Evolutionary conservation across 306 rosid species (phyloP).

Genomic region (Acmispon strigosus): DNA sequence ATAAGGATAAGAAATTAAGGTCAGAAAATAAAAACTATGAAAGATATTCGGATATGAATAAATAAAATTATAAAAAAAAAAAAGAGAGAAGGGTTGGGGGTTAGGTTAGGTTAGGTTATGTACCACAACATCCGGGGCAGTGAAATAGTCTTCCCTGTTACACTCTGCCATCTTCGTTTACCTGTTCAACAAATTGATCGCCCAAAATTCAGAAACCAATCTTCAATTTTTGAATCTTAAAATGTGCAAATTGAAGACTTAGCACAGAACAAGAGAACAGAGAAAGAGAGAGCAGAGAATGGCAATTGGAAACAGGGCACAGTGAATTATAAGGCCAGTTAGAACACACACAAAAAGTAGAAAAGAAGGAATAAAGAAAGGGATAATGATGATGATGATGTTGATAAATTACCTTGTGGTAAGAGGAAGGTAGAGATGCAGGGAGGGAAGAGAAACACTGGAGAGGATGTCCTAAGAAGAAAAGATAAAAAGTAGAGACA

Average conservation of each 20-base stretch:
- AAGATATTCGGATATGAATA: too few species aligned
- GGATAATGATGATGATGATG: slow-evolving; percentile 20
- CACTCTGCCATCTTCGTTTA: slow-evolving; percentile 56
- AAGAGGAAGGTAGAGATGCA: slow-evolving; percentile 37
- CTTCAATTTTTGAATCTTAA: not conserved
- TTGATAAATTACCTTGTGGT: slow-evolving; percentile 33
- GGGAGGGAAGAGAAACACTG: not conserved
- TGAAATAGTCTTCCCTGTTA: slow-evolving; percentile 48
- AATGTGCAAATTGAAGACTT: not conserved
- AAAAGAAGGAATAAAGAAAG: slow-evolving; percentile 11
- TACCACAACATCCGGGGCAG: slow-evolving; percentile 56
- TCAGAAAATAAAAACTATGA: not conserved
- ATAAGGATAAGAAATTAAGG: not conserved
- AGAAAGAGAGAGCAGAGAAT: not conserved
- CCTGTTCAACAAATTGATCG: slow-evolving; percentile 17
- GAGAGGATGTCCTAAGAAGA: not conserved
- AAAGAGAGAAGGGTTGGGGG: not conserved
- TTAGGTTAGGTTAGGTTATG: not conserved
- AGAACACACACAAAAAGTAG: not conserved
- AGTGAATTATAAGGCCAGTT: slow-evolving; percentile 3
- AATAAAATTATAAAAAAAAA: not conserved
- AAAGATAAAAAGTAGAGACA: not conserved
- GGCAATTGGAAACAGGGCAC: not conserved
- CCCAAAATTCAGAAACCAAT: not conserved
- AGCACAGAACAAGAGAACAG: not conserved